Base-by-base conservation (phyloP, 2,329 filamentous ascomycete species). In the Fusarium aywerte region DNA sequence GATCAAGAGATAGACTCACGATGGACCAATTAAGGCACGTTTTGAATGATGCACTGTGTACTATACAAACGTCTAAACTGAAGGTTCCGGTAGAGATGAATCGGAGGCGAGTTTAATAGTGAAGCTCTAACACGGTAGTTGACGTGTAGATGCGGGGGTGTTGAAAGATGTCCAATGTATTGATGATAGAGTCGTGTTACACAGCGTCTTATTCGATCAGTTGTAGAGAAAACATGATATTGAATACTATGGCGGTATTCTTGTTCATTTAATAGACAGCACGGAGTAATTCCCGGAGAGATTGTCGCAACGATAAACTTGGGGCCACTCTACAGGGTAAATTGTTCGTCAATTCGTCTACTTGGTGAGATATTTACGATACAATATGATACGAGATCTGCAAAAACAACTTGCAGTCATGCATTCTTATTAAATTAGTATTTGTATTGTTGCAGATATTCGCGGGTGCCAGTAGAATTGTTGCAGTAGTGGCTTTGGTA, bases 251-350 rank as follows among this genome's bases (percentile, higher is more conserved):
- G 67, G 53, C 31, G 54, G 48, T 53, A 53, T 40, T 63, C 29
- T 48, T 31, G 55, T 58, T 44, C 29, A 60, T 56, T 61, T 67
- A 69, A 70, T 70, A 67, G 54, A 53, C 43, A 23, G 50, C 57
- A 65, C 71, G 71, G 71, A 73, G 71, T 73, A 73, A 72, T 73
- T 73, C 62, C 71, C 71, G 71, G 70, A 66, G 71, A 73, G 54
- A 67, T 69, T 60, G 25, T 66, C 50, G 58, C 57, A 56, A 67
- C 57, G 27, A 62, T 68, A 56, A 38, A 59, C 45, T 49, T 32
- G 58, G 58, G 47, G 57, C 57, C 66, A 60, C 65, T 65, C 48
- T 59, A 31, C 39, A 68, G 62, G 66, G 65, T 67, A 68, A 69
- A 69, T 52, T 63, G 31, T 44, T 69, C 58, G 57, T 47, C 42